A percentile compares a stretch with the other conserved stretches of the same genome.
Conservation (phyloP, 768 basidiomycete species). For the Lactarius indigo region DNA sequence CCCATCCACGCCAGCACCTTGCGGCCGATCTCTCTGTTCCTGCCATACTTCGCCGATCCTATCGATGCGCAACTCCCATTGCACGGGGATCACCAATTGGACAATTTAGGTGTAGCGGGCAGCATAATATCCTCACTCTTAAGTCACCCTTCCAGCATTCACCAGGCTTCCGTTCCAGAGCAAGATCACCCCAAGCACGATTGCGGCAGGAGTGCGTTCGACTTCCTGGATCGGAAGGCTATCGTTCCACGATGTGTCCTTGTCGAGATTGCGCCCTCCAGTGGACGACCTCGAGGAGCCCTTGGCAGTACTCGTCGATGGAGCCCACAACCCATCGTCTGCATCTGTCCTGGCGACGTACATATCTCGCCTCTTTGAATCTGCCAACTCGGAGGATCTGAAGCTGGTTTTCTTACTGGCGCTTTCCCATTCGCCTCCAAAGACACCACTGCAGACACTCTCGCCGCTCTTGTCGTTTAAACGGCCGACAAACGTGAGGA, state of each 20-base stretch:
- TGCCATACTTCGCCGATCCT: constrained; percentile 43
- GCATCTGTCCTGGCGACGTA: constrained; percentile 64
- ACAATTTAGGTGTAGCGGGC: constrained; percentile 74
- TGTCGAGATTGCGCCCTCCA: constrained; percentile 10
- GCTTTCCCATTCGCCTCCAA: constrained; percentile 85
- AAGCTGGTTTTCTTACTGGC: constrained; percentile 69
- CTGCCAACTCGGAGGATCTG: constrained; percentile 32
- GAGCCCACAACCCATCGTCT: constrained; percentile 90
- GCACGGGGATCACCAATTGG: constrained; percentile 78
- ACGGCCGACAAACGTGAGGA: constrained; percentile 19
- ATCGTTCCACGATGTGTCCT: constrained; percentile 53
- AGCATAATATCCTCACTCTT: constrained; percentile 58
- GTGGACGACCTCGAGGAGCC: constrained; percentile 1
- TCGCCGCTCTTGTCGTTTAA: constrained; percentile 55
- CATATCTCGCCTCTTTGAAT: constrained; percentile 42
- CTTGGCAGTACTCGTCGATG: constrained; percentile 71
- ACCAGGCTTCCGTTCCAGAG: constrained; percentile 22
- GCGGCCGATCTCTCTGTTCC: constrained; percentile 41
- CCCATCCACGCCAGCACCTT: constrained; percentile 37
- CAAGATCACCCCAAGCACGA: constrained; percentile 45
- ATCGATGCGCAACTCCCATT: constrained; percentile 58
- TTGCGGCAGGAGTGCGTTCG: constrained; percentile 54
- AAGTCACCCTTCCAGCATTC: constrained; percentile 35
- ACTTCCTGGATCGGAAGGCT: constrained; percentile 83
- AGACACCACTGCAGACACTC: constrained; percentile 70